Conservation (phyloP, 805 yeast genomes). For the Lachancea sp. region DNA sequence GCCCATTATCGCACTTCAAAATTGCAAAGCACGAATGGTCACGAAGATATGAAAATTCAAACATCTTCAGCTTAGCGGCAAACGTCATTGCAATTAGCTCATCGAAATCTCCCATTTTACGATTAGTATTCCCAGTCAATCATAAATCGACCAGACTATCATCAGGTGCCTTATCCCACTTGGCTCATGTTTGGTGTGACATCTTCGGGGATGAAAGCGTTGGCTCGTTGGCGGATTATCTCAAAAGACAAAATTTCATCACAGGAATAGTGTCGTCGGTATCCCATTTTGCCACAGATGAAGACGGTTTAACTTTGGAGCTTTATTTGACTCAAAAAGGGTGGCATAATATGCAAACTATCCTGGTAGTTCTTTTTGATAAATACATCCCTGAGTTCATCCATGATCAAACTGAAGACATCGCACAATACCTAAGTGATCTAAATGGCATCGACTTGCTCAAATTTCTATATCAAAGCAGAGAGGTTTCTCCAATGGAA, state of each 20-base stretch:
- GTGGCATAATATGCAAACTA: constrained; percentile 28
- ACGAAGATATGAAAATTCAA: constrained; percentile 13
- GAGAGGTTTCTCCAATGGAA: constrained; percentile 37
- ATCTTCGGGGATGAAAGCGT: constrained; percentile 57
- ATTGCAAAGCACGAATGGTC: constrained; percentile 23
- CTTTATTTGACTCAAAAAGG: constrained; percentile 45
- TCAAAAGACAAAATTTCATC: constrained; percentile 34
- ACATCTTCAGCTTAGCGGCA: constrained; percentile 23
- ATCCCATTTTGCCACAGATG: constrained; percentile 34
- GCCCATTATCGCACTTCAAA: constrained; percentile 6
- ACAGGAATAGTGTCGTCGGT: constrained; percentile 38
- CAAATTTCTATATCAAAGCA: constrained; percentile 40
- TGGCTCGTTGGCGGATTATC: constrained; percentile 41
- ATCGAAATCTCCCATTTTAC: constrained; percentile 32
- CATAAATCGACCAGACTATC: constrained; percentile 12
- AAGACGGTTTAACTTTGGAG: constrained; percentile 44
- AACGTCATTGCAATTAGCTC: constrained; percentile 38
- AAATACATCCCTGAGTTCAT: constrained; percentile 16
- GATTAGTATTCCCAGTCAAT: constrained; percentile 43
- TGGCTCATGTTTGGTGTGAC: constrained; percentile 45
- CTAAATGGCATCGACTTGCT: constrained; percentile 41
- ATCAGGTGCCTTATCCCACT: constrained; percentile 25
- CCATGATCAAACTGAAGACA: constrained; percentile 14
- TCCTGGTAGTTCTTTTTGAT: constrained; percentile 35
- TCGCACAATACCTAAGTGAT: constrained; percentile 43